phyloP scores from a whole-genome alignment of 2,329 filamentous ascomycete species.

The Phyllosticta citribraziliensis region DNA sequence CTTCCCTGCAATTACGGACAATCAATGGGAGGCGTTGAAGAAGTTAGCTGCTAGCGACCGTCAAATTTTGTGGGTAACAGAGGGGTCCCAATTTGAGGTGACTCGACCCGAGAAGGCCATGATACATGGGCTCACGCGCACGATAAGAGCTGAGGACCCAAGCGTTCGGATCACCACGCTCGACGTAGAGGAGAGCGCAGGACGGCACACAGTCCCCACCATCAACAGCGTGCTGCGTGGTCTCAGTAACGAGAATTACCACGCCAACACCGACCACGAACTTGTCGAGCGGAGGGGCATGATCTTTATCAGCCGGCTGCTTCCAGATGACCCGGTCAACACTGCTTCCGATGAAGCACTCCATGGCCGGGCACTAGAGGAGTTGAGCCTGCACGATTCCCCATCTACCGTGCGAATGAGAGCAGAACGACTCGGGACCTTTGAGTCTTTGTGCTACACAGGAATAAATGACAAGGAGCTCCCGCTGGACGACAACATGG shows the following conservation, averaged over 20 bases:
- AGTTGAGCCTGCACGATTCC: slow-evolving; percentile 1
- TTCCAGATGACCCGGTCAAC: neutral
- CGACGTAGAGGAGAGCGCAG: neutral
- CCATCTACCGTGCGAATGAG: slow-evolving; percentile 3
- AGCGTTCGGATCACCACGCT: neutral
- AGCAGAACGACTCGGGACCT: slow-evolving; percentile 11
- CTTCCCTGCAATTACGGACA: neutral
- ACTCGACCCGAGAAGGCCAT: neutral
- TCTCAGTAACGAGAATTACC: neutral
- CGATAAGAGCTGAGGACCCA: slow-evolving; percentile 2
- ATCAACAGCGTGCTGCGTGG: neutral
- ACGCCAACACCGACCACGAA: neutral
- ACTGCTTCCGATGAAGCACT: neutral
- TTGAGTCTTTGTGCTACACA: slow-evolving; percentile 11
- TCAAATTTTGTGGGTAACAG: slow-evolving; percentile 1
- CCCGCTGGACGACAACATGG: slow-evolving; percentile 7
- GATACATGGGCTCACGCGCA: neutral
- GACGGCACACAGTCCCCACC: neutral
- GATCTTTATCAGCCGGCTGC: neutral
- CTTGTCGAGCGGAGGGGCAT: neutral
- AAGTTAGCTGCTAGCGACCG: neutral
- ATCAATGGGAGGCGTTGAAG: neutral
- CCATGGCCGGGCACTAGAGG: neutral
- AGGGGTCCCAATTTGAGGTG: neutral
- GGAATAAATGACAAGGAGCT: slow-evolving; percentile 2